These are phyloP conservation scores for Curvularia hawaiiensis DNA, from an alignment of 2,329 filamentous ascomycete genomes.

Conservation along the genomic window DNA sequence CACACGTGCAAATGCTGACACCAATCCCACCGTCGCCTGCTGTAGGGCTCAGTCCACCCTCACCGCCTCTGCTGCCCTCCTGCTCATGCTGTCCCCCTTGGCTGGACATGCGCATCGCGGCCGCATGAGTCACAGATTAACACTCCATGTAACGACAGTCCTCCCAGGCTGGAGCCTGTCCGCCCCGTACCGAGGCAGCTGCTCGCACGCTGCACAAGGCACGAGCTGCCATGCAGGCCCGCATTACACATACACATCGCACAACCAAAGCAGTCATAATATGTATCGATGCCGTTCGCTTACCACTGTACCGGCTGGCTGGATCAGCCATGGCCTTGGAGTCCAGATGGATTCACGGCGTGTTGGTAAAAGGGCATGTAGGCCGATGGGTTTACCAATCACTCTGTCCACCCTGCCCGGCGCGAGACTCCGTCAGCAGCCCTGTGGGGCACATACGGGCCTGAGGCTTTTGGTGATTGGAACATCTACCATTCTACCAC, in stretches of 20 bases:
- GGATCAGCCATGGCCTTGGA: constrained; percentile 4
- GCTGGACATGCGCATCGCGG: not conserved
- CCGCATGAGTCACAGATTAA: constrained; percentile 1
- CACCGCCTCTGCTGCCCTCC: constrained; percentile 18
- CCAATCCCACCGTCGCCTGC: not conserved
- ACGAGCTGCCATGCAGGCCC: constrained; percentile 5
- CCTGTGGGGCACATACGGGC: constrained; percentile 14
- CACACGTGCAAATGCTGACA: constrained; percentile 19
- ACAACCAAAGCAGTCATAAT: constrained; percentile 5
- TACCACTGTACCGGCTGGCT: constrained; percentile 5
- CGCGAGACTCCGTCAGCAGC: constrained; percentile 17
- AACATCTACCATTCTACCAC: constrained; percentile 1
- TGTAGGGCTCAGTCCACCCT: constrained; percentile 9
- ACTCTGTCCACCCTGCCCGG: not conserved
- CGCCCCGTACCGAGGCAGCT: too few relatives aligned
- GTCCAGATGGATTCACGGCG: not conserved
- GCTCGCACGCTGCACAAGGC: constrained; percentile 8
- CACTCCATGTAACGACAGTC: not conserved
- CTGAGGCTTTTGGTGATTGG: not conserved
- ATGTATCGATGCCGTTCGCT: constrained; percentile 9
- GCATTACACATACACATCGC: constrained; percentile 1
- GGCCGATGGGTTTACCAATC: constrained; percentile 7
- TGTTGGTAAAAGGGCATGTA: constrained; percentile 3
- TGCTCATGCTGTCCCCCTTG: not conserved
- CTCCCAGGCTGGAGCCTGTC: too few relatives aligned